Conservation (phyloP, 805 yeast species). For the Candida manassasensis region DNA sequence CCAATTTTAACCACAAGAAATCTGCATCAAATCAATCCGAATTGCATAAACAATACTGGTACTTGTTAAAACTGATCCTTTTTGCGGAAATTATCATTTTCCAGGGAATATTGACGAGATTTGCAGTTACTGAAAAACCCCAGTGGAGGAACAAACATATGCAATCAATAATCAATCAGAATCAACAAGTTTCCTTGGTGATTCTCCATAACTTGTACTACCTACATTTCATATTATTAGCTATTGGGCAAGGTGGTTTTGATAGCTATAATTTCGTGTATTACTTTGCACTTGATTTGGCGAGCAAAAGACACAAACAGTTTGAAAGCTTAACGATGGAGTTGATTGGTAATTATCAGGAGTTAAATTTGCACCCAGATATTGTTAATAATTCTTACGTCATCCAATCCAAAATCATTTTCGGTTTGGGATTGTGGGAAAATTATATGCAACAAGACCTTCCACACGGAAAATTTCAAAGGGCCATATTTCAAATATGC, state of each 20-base stretch:
- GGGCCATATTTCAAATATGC: constrained; percentile 26
- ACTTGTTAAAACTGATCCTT: constrained; percentile 34
- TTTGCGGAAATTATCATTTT: constrained; percentile 48
- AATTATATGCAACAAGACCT: constrained; percentile 31
- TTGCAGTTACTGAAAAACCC: constrained; percentile 14
- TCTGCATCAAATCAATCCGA: constrained; percentile 7
- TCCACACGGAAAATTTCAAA: constrained; percentile 15
- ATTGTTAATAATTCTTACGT: constrained; percentile 23
- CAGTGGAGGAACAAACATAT: background rate
- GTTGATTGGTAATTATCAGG: constrained; percentile 31
- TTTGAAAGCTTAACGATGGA: constrained; percentile 28
- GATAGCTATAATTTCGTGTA: constrained; percentile 60
- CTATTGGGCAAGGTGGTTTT: constrained; percentile 62
- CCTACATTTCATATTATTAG: constrained; percentile 43
- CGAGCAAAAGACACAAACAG: constrained; percentile 18
- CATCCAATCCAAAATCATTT: constrained; percentile 38
- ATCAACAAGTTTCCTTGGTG: constrained; percentile 21
- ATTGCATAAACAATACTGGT: constrained; percentile 28
- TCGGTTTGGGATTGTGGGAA: constrained; percentile 46
- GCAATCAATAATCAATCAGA: background rate
- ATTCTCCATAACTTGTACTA: constrained; percentile 40
- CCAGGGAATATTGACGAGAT: constrained; percentile 43
- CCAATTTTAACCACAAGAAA: constrained; percentile 12
- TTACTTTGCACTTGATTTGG: constrained; percentile 41
- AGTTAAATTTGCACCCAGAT: constrained; percentile 25